phyloP scores from a whole-genome alignment of 176 grass and related monocot genomes.

The Musa schizocarpa region DNA sequence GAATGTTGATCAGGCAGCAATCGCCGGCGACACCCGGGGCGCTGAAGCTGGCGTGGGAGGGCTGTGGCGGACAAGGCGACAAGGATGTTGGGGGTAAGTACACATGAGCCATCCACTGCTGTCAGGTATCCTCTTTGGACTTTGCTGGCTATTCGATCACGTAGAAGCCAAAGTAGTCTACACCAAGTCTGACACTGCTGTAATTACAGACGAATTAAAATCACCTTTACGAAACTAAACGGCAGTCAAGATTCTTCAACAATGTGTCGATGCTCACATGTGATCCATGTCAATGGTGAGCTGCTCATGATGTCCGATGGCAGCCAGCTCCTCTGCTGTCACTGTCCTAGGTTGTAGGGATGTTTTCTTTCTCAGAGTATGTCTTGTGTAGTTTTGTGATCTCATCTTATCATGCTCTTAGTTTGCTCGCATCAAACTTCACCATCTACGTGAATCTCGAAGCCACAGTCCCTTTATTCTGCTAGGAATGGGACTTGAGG shows the following conservation, averaged over 20 bases:
- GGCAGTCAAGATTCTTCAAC: background rate
- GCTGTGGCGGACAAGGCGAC: slow-evolving; percentile 18
- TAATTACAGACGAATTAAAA: background rate
- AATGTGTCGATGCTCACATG: background rate
- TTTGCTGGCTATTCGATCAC: background rate
- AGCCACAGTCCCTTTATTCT: no score
- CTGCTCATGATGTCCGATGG: no score
- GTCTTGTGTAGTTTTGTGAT: no score
- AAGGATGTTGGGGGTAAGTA: slow-evolving; percentile 39
- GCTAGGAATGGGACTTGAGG: no score
- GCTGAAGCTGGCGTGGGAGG: background rate
- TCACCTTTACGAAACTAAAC: background rate
- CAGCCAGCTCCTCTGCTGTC: background rate
- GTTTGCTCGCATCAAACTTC: no score
- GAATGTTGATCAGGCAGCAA: background rate
- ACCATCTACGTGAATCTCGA: no score
- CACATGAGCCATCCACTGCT: background rate
- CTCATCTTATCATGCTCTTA: no score
- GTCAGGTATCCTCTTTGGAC: slow-evolving; percentile 1
- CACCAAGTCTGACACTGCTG: background rate
- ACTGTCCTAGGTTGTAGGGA: background rate
- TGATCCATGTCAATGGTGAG: no score
- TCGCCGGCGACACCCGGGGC: background rate
- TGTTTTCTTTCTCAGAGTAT: no score
- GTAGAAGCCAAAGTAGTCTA: background rate